Evolutionary conservation across 2,329 filamentous ascomycete genomes (phyloP).

Genomic region (Torrubiella hemipterigena): DNA sequence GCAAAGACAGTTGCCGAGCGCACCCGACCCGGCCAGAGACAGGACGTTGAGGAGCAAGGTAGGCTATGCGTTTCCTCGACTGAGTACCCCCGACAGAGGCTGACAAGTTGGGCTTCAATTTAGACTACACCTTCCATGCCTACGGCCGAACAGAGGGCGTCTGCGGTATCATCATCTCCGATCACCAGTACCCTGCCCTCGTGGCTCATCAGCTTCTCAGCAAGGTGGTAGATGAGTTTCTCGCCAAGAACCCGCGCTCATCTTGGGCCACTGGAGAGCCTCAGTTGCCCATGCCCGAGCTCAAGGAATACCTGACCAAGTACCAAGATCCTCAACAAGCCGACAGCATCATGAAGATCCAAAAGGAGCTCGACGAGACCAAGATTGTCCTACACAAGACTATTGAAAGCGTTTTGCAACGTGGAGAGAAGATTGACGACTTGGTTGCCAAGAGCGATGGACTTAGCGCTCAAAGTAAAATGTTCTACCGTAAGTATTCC

Average conservation of each 20-base stretch:
- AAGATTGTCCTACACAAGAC: constrained; percentile 97
- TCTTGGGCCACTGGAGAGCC: constrained; percentile 47
- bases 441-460: constrained; percentile 89
- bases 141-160: constrained; percentile 66
- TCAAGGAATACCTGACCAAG: constrained; percentile 61
- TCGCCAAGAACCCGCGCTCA: constrained; percentile 59
- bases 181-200: constrained; percentile 62
- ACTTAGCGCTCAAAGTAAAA: constrained; percentile 84
- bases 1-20: constrained; percentile 79
- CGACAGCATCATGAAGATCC: constrained; percentile 90
- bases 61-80: constrained; percentile 7
- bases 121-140: constrained; percentile 64
- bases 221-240: constrained; percentile 81
- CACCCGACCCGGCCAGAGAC: constrained; percentile 67
- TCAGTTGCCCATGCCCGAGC: constrained; percentile 52
- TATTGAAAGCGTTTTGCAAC: constrained; percentile 74
- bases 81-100: constrained; percentile 2
- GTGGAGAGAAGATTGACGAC: constrained; percentile 93
- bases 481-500: constrained; percentile 73
- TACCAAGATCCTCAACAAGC: constrained; percentile 84
- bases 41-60: constrained; percentile 78
- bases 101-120: neutral
- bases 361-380: constrained; percentile 92
- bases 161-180: constrained; percentile 65
- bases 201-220: constrained; percentile 79